Base-by-base conservation (phyloP, 192 early-diverging fungal species). In the Linnemannia zychae region DNA sequence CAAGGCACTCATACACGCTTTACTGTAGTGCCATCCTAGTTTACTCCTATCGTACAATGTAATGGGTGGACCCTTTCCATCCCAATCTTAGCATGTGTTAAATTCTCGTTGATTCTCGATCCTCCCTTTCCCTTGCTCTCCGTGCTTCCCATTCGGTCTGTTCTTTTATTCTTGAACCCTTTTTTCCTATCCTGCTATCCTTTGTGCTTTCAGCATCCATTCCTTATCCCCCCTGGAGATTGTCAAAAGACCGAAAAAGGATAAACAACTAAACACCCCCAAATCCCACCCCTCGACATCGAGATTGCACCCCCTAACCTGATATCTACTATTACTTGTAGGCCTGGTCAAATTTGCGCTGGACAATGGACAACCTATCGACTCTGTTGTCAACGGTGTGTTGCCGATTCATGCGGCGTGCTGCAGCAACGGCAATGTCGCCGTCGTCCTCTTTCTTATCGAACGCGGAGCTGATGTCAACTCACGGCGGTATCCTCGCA, bases 401-500 rank as follows among this genome's bases (percentile, higher is more conserved):
- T 88, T 94, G 77, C 89, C 95, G 18, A 89, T 96, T 63, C 95
- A 96, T 79, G 79, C 94, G 7, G 82, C 82, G 0, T 84, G 82
- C 1, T 94, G 94, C 69, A 90, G 90, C 28, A 93, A 91, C 67
- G 91, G 88, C 13, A 89, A 92, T 57, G 83, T 92, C 13, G 86
- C 91, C 13, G 91, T 96, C 4, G 87, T 94, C 65, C 92, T 94
- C 75, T 91, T 93, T 53, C 86, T 96, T 52, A 88, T 96, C 69
- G 93, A 94, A 17, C 91, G 90, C 75, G 95, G 93, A 24, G 94
- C 95, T 28, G 91, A 94, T 79, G 88, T 92, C 49, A 94, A 96
- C 77, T 89, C 93, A 0, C 93, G 89, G 65, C 89, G 91, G 48
- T 73, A 72, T 46, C 77, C 86, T 20, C 80, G 80, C 33, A 82